Percentiles rank a stretch among this genome's conserved stretches.
phyloP scores from a whole-genome alignment of 2,329 filamentous ascomycete genomes.

The Endoconidiophora laricicola region DNA sequence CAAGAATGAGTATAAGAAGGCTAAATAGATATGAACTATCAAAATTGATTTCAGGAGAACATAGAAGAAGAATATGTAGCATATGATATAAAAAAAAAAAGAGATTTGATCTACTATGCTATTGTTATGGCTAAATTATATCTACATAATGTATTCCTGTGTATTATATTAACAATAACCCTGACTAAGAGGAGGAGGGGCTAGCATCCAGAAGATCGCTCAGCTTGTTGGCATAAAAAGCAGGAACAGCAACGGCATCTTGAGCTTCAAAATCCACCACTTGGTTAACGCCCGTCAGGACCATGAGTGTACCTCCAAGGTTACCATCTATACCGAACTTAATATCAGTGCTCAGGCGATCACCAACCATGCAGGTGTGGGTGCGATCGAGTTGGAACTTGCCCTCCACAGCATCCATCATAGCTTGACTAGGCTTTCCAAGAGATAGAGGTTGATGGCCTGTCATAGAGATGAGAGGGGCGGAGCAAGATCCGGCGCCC shows the following conservation, averaged over 20 bases:
- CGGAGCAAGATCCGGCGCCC: slow-evolving; percentile 69
- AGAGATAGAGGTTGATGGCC: slow-evolving; percentile 56
- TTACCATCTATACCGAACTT: slow-evolving; percentile 84
- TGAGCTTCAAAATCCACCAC: slow-evolving; percentile 67
- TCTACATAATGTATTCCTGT: slow-evolving; percentile 1
- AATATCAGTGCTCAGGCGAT: slow-evolving; percentile 89
- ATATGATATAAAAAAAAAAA: too few relatives aligned
- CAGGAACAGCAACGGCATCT: slow-evolving; percentile 52
- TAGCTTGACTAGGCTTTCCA: slow-evolving; percentile 92
- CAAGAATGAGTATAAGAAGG: slow-evolving; percentile 10
- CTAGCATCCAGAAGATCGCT: slow-evolving; percentile 44
- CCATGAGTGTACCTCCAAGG: slow-evolving; percentile 77
- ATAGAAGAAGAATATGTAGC: neutral
- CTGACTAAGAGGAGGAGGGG: neutral
- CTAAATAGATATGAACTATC: slow-evolving; percentile 14
- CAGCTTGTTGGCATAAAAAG: slow-evolving; percentile 70
- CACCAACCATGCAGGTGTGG: slow-evolving; percentile 88
- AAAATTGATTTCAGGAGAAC: neutral
- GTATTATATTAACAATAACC: neutral
- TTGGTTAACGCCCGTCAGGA: slow-evolving; percentile 76
- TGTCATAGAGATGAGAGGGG: slow-evolving; percentile 60
- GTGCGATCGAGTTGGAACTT: slow-evolving; percentile 79
- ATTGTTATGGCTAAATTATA: slow-evolving; percentile 2
- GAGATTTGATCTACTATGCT: slow-evolving; percentile 10
- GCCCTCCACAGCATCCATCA: slow-evolving; percentile 98